Percentiles rank a stretch among this genome's conserved stretches.
phyloP scores from a whole-genome alignment of 441 rosid species.

The Populus hybrid region DNA sequence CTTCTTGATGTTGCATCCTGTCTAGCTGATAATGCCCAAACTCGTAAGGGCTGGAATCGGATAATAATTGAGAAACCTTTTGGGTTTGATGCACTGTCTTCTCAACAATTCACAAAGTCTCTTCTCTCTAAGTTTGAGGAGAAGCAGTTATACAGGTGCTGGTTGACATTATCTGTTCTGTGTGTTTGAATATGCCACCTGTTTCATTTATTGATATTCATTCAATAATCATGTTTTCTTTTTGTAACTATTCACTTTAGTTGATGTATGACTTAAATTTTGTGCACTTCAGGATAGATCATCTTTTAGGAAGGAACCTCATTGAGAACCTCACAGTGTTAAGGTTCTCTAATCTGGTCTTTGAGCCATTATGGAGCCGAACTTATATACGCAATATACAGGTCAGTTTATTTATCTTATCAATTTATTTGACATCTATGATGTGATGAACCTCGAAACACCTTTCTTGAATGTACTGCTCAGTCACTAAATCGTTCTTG shows the following conservation, averaged over 20 bases:
- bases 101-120: conserved; percentile 49
- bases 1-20: conserved; percentile 65
- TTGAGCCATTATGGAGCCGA: conserved; percentile 83
- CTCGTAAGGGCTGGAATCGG: conserved; percentile 74
- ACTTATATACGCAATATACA: conserved; percentile 67
- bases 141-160: conserved; percentile 73
- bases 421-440: neutral
- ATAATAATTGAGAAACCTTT: conserved; percentile 82
- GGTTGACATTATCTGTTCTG: neutral
- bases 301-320: conserved; percentile 74
- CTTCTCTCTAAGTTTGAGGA: conserved; percentile 68
- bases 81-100: conserved; percentile 59
- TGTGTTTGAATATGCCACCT: neutral
- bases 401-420: conserved; percentile 33
- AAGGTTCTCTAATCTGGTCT: conserved; percentile 77
- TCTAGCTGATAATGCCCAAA: conserved; percentile 58
- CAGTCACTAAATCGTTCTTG: conserved; percentile 19
- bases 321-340: conserved; percentile 78
- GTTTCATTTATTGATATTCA: neutral
- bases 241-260: neutral
- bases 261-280: conserved; percentile 4
- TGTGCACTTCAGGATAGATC: conserved; percentile 64
- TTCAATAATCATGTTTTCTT: neutral
- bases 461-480: neutral
- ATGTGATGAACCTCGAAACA: neutral